These are phyloP conservation scores for Globisporangium perplexum DNA, from an alignment of 352 stramenopile genomes.

Conservation along the genomic window DNA sequence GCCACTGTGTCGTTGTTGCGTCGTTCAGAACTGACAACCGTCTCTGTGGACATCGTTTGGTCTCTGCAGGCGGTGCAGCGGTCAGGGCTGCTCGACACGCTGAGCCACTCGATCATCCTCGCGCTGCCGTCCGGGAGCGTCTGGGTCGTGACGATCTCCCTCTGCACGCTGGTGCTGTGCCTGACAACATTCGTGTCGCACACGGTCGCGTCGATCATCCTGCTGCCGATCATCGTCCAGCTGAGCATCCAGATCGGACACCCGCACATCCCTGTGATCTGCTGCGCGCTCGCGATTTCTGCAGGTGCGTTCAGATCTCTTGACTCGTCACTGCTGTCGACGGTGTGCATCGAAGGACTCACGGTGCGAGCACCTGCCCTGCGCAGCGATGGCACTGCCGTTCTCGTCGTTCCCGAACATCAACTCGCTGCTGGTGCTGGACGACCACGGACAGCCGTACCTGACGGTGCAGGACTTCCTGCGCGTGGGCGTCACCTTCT, in stretches of 20 bases:
- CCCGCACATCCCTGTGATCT: constrained; percentile 84
- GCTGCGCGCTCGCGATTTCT: constrained; percentile 81
- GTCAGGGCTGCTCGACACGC: constrained; percentile 73
- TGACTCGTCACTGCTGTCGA: too few species aligned
- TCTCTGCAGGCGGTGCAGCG: constrained; percentile 61
- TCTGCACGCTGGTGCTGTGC: constrained; percentile 81
- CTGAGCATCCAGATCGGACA: constrained; percentile 85
- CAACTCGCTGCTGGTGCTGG: constrained; percentile 87
- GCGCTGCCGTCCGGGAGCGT: constrained; percentile 74
- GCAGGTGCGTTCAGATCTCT: constrained; percentile 42
- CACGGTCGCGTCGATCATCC: constrained; percentile 90
- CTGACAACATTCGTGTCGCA: constrained; percentile 93
- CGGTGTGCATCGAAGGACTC: too few species aligned
- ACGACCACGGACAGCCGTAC: constrained; percentile 86
- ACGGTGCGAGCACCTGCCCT: too few species aligned
- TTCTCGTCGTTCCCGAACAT: constrained; percentile 94
- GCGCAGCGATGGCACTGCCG: constrained; percentile 81
- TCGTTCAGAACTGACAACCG: background rate
- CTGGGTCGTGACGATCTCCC: constrained; percentile 83
- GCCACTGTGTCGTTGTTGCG: constrained; percentile 4
- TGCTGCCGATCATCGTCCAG: constrained; percentile 90
- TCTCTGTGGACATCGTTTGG: background rate
- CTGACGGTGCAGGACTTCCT: constrained; percentile 86
- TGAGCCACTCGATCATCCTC: constrained; percentile 80
- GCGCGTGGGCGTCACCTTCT: constrained; percentile 81